phyloP scores from a whole-genome alignment of 495 filamentous ascomycete species.

The Sporormia fimetaria region DNA sequence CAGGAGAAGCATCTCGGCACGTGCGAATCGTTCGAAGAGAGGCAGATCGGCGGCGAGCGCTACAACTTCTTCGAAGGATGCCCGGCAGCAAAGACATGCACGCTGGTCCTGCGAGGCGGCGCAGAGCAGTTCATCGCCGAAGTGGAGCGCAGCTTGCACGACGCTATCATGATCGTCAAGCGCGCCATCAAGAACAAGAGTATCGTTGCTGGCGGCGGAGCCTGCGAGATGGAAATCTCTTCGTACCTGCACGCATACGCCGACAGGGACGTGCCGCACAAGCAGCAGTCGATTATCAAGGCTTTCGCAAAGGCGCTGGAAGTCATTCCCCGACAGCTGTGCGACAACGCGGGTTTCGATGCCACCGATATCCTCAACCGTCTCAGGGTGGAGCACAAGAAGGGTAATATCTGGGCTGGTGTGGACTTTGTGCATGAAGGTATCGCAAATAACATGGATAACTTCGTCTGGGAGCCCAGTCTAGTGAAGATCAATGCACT shows the following conservation, averaged over 20 bases:
- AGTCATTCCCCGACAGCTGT: constrained; percentile 90
- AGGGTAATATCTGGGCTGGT: constrained; percentile 84
- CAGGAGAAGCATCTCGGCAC: constrained; percentile 78
- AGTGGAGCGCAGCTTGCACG: constrained; percentile 91
- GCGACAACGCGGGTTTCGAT: constrained; percentile 97
- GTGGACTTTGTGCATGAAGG: constrained; percentile 92
- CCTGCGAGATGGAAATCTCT: constrained; percentile 92
- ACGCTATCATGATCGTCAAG: constrained; percentile 99
- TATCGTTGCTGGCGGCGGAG: constrained; percentile 92
- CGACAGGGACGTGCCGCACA: constrained; percentile 81
- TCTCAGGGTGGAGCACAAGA: constrained; percentile 85
- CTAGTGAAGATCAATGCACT: constrained; percentile 96
- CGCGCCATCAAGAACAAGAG: constrained; percentile 84
- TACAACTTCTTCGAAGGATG: constrained; percentile 98
- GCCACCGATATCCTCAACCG: constrained; percentile 94
- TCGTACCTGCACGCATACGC: constrained; percentile 84
- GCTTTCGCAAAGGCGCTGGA: constrained; percentile 95
- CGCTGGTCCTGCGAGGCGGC: constrained; percentile 84
- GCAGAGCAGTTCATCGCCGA: constrained; percentile 99
- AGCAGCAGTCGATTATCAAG: constrained; percentile 96
- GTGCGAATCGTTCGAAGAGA: constrained; percentile 84
- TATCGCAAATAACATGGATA: constrained; percentile 80
- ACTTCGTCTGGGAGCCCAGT: constrained; percentile 93
- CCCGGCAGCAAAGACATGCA: constrained; percentile 91
- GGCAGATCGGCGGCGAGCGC: constrained; percentile 91